These are phyloP conservation scores for Nannochloris sp. DNA, from an alignment of 139 green algal species.

Conservation along the genomic window DNA sequence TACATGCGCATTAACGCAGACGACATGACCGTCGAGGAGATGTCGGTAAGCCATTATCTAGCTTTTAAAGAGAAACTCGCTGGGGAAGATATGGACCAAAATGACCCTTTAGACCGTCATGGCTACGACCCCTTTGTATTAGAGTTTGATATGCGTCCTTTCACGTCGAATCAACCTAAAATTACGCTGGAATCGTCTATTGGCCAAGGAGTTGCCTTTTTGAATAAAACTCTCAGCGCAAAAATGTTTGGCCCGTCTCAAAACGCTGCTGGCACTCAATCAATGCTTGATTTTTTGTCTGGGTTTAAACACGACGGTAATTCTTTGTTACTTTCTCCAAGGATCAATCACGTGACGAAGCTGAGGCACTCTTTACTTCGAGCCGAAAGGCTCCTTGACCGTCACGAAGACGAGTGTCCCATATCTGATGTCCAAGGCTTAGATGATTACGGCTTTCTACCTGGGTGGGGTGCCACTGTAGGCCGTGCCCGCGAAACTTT, in stretches of 20 bases:
- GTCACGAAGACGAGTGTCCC: slow-evolving; percentile 29
- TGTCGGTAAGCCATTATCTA: slow-evolving; percentile 53
- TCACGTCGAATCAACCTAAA: slow-evolving; percentile 48
- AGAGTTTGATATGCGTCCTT: slow-evolving; percentile 68
- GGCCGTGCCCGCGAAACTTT: slow-evolving; percentile 44
- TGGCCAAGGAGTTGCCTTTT: slow-evolving; percentile 69
- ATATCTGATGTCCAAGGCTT: slow-evolving; percentile 26
- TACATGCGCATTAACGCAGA: slow-evolving; percentile 43
- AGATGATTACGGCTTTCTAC: slow-evolving; percentile 56
- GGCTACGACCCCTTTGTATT: slow-evolving; percentile 33
- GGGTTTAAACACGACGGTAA: slow-evolving; percentile 37
- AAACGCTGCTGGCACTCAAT: slow-evolving; percentile 22
- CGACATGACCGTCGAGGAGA: slow-evolving; percentile 40
- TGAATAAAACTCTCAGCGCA: slow-evolving; percentile 57
- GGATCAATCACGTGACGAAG: slow-evolving; percentile 19
- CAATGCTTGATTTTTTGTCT: slow-evolving; percentile 53
- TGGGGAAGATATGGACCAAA: neutral
- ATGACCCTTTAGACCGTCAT: slow-evolving; percentile 5
- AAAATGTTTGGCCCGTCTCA: slow-evolving; percentile 41
- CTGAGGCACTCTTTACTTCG: slow-evolving; percentile 32
- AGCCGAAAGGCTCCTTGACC: slow-evolving; percentile 39
- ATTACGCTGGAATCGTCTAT: slow-evolving; percentile 53
- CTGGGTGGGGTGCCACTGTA: slow-evolving; percentile 62
- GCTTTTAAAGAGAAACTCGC: slow-evolving; percentile 62
- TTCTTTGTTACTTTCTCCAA: slow-evolving; percentile 37